Evolutionary conservation across 1,139 yeast genomes (phyloP), one percentile per base, ranked within the genome.

Genomic region (Suhomyces guaymorum): DNA sequence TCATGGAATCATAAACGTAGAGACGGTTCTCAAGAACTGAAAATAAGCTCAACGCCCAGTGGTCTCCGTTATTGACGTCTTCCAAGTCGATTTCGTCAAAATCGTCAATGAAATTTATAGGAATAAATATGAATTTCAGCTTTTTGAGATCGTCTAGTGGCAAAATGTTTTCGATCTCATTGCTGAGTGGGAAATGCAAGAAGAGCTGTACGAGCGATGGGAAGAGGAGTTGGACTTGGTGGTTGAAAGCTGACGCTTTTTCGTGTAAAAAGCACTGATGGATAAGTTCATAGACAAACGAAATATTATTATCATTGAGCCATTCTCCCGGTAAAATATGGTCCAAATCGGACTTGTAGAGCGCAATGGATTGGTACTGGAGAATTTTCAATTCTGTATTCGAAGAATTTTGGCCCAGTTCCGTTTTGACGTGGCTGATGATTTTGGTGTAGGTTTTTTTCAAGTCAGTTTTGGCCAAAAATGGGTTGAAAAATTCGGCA

Each of bases 301-400:
- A 66, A 24, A 85, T 73, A 44, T 81, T 78, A 49, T 81, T 82
- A 50, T 84, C 94, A 48, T 80, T 81, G 20, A 85, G 60, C 94
- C 94, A 84, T 50, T 81, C 83, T 19, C 76, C 84, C 2, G 75
- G 73, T 17, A 66, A 40, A 1, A 69, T 45, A 38, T 59, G 68
- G 20, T 57, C 59, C 24, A 65, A 39, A 43, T 70, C 75, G 0
- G 68, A 59, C 26, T 55, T 51, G 46, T 69, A 70, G 13, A 69
- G 42, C 13, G 73, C 70, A 24, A 69, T 55, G 18, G 73, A 65
- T 26, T 62, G 64, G 42, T 59, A 68, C 39, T 68, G 73, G 32
- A 66, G 49, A n/a, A 65, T 38, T 39, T 63, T 63, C 25, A 44
- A 46, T 28, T 63, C 67, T 3, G 36, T 10, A 5, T 34, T 33